These are phyloP conservation scores for Lactarius pseudohatsudake DNA, from an alignment of 768 basidiomycete species.

Conservation along the genomic window DNA sequence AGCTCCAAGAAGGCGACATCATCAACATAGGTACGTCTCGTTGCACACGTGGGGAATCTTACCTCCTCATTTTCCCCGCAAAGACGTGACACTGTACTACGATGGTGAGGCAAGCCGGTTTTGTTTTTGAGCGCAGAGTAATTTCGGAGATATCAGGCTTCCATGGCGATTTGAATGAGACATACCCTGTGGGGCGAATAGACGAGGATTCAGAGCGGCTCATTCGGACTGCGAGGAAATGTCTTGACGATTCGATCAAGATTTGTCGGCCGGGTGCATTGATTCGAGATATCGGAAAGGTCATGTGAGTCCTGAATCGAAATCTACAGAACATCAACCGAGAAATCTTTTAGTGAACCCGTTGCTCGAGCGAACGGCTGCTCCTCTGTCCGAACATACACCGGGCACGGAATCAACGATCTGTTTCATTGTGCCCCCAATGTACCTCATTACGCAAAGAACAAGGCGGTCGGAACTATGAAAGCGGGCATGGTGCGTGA, in stretches of 20 bases:
- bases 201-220: conserved; percentile 83
- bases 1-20: conserved; percentile 89
- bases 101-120: conserved; percentile 51
- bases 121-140: conserved; percentile 8
- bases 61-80: conserved; percentile 19
- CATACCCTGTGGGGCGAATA: conserved; percentile 85
- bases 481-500: conserved; percentile 85
- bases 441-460: conserved; percentile 93
- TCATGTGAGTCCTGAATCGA: conserved; percentile 58
- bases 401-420: conserved; percentile 86
- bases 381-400: conserved; percentile 89
- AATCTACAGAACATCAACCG: not conserved
- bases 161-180: conserved; percentile 92
- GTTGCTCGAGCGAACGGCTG: conserved; percentile 81
- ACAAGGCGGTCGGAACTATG: conserved; percentile 91
- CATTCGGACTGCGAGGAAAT: conserved; percentile 78
- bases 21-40: conserved; percentile 77
- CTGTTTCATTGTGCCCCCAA: conserved; percentile 86
- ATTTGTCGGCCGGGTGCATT: conserved; percentile 91
- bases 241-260: conserved; percentile 86
- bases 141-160: conserved; percentile 52
- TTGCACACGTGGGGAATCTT: conserved; percentile 12
- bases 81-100: conserved; percentile 80
- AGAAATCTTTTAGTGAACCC: conserved; percentile 59
- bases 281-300: conserved; percentile 85